phyloP scores from a whole-genome alignment of 352 stramenopile species.

The Plasmopara viticola region DNA sequence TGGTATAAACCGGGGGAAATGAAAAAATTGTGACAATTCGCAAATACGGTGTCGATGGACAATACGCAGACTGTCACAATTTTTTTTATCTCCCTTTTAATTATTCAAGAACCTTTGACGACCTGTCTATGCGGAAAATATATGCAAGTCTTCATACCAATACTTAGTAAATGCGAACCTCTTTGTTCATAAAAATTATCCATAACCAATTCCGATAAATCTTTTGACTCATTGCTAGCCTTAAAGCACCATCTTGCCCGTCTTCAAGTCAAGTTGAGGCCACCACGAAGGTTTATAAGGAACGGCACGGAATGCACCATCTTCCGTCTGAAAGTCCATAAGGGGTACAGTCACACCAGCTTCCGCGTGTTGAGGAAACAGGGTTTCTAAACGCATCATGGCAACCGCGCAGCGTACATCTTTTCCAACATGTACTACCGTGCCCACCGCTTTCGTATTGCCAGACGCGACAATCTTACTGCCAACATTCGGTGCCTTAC shows the following conservation, averaged over 20 bases:
- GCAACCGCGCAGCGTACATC: slow-evolving; percentile 47
- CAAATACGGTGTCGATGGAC: too few species aligned
- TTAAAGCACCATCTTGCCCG: slow-evolving; percentile 70
- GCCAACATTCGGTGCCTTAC: slow-evolving; percentile 24
- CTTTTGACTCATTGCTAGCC: background rate
- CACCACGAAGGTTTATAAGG: slow-evolving; percentile 77
- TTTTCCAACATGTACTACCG: slow-evolving; percentile 39
- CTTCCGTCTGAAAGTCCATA: slow-evolving; percentile 59
- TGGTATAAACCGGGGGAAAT: too few species aligned
- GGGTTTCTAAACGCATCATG: slow-evolving; percentile 75
- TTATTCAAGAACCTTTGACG: too few species aligned
- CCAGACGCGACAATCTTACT: slow-evolving; percentile 48
- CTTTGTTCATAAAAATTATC: background rate
- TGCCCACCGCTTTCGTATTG: slow-evolving; percentile 56
- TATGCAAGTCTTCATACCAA: too few species aligned
- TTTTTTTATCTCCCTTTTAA: too few species aligned
- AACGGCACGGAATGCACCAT: slow-evolving; percentile 60
- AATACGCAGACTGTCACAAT: too few species aligned
- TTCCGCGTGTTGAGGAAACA: slow-evolving; percentile 43
- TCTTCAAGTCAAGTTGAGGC: slow-evolving; percentile 56
- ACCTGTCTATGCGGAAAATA: too few species aligned
- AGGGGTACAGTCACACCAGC: slow-evolving; percentile 20
- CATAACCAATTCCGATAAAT: background rate
- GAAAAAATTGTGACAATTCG: too few species aligned
- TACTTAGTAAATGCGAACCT: too few species aligned